Conservation (phyloP, 2,329 filamentous ascomycete species). For the Aspergillus carbonarius region DNA sequence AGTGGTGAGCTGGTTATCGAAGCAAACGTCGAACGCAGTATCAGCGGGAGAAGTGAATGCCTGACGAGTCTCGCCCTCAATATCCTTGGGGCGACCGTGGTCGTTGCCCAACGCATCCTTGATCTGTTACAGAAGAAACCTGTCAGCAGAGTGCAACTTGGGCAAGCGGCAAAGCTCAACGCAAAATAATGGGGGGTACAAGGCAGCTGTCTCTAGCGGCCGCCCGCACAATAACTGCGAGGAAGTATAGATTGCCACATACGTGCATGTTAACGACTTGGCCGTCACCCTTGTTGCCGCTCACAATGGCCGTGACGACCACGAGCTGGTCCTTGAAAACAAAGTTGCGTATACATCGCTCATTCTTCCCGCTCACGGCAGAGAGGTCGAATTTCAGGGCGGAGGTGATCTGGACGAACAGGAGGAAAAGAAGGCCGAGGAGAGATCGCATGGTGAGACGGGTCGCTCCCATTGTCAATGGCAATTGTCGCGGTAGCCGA, state of each 20-base stretch:
- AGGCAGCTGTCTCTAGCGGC: not conserved
- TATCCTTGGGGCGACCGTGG: conserved; percentile 86
- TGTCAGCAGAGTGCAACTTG: conserved; percentile 11
- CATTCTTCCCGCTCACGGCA: conserved; percentile 65
- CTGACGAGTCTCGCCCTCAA: conserved; percentile 86
- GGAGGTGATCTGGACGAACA: conserved; percentile 42
- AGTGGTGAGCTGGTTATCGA: conserved; percentile 74
- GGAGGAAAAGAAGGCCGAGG: conserved; percentile 33
- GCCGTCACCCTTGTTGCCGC: conserved; percentile 85
- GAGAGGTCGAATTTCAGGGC: conserved; percentile 93
- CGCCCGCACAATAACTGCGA: not conserved
- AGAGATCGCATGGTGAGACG: conserved; percentile 32
- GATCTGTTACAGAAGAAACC: conserved; percentile 60
- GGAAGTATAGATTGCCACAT: conserved; percentile 23
- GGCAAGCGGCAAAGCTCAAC: conserved; percentile 11
- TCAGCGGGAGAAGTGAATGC: conserved; percentile 92
- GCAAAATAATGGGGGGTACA: not conserved
- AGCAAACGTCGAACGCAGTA: conserved; percentile 93
- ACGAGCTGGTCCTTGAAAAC: conserved; percentile 89
- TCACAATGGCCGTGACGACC: conserved; percentile 86
- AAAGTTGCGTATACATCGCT: conserved; percentile 96
- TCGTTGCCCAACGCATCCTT: conserved; percentile 94
- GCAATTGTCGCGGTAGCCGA: conserved; percentile 16
- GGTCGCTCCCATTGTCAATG: conserved; percentile 32
- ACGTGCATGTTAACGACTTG: conserved; percentile 94